A percentile compares a stretch with the other conserved stretches of the same genome.
These are phyloP conservation scores for Stephania yunnanensis DNA, from an alignment of 164 flowering plant genomes.

Conservation along the genomic window DNA sequence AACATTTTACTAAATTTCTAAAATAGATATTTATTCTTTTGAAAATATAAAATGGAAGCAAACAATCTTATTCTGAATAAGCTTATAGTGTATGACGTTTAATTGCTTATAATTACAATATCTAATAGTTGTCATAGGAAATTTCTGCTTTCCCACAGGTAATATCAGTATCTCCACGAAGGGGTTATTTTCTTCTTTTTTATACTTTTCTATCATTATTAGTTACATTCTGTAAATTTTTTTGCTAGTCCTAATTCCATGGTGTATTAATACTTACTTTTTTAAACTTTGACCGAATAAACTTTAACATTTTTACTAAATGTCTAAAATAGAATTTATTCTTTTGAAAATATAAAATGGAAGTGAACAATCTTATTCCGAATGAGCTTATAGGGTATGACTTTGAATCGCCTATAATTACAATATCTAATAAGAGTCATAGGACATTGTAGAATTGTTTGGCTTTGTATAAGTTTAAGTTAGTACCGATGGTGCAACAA, in stretches of 20 bases:
- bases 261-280: background rate
- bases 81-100: background rate
- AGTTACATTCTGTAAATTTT: background rate
- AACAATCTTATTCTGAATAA: background rate
- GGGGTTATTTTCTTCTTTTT: background rate
- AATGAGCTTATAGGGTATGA: background rate
- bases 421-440: background rate
- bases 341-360: background rate
- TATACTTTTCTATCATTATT: background rate
- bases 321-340: background rate
- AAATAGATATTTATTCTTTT: background rate
- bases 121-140: conserved; percentile 23
- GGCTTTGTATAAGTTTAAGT: background rate
- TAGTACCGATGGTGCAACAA: no score
- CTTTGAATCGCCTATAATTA: background rate
- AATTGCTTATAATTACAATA: background rate
- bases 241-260: background rate
- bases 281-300: background rate
- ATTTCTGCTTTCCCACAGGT: conserved; percentile 92
- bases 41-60: background rate
- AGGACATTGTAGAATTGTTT: background rate
- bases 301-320: background rate
- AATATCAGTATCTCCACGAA: background rate
- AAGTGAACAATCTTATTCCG: background rate
- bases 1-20: background rate